Percentiles rank a stretch among this genome's conserved stretches.
Evolutionary conservation across 257 asterid genomes (phyloP).

Genomic region (Plantago major): DNA sequence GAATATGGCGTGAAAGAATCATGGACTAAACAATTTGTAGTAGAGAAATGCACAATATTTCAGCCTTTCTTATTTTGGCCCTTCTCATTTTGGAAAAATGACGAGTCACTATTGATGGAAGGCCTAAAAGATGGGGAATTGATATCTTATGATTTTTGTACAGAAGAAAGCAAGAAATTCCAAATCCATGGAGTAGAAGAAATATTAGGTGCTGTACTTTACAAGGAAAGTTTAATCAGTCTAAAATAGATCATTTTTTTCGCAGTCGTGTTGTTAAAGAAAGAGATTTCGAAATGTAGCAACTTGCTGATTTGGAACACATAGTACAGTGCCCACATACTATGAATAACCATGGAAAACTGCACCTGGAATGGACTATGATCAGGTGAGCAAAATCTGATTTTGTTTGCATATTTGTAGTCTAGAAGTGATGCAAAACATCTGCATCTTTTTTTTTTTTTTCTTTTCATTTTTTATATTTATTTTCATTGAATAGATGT

Average conservation of each 20-base stretch:
- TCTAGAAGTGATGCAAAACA: no score
- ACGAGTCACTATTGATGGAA: not conserved
- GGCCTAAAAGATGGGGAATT: not conserved
- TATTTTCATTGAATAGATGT: no score
- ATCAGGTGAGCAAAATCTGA: no score
- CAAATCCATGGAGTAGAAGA: not conserved
- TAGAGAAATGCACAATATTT: not conserved
- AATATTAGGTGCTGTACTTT: not conserved
- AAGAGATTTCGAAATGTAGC: no score
- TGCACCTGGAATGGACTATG: no score
- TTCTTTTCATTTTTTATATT: no score
- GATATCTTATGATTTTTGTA: not conserved
- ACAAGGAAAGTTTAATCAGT: slow-evolving; percentile 1
- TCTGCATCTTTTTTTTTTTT: no score
- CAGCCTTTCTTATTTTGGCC: not conserved
- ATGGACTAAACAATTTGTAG: slow-evolving; percentile 11
- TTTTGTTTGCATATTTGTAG: no score
- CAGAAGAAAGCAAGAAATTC: not conserved
- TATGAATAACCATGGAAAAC: no score
- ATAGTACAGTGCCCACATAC: no score
- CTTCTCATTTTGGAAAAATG: not conserved
- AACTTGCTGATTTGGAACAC: not conserved
- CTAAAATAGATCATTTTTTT: not conserved
- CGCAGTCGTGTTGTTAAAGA: no score
- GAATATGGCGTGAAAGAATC: slow-evolving; percentile 6